These are phyloP conservation scores for Tetracladium setigerum DNA, from an alignment of 495 filamentous ascomycete species.

Conservation along the genomic window DNA sequence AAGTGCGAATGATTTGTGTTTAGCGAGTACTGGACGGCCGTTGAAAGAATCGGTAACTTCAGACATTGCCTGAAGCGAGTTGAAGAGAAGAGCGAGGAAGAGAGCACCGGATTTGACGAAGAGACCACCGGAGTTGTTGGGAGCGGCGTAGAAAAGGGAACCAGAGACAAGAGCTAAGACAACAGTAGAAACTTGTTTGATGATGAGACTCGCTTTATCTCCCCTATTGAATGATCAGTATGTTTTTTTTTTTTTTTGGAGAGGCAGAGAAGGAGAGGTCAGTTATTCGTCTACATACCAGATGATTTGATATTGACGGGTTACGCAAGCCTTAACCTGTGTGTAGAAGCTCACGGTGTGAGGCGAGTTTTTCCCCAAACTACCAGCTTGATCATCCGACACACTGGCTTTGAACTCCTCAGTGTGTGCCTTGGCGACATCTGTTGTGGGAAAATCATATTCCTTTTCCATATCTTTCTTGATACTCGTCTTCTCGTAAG, in stretches of 20 bases:
- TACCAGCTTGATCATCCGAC: no score
- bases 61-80: constrained; percentile 54
- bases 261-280: no score
- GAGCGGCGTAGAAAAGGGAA: constrained; percentile 77
- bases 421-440: constrained; percentile 35
- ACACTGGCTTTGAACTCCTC: constrained; percentile 56
- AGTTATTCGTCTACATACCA: no score
- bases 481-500: constrained; percentile 28
- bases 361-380: constrained; percentile 51
- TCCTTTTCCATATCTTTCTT: constrained; percentile 27
- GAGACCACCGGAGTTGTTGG: constrained; percentile 39
- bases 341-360: constrained; percentile 34
- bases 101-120: constrained; percentile 47
- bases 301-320: constrained; percentile 52
- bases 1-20: constrained; percentile 65
- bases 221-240: no score
- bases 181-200: constrained; percentile 55
- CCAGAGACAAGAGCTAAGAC: constrained; percentile 72
- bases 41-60: constrained; percentile 53
- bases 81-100: constrained; percentile 56
- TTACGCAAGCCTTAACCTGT: constrained; percentile 37
- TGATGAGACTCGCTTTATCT: constrained; percentile 50
- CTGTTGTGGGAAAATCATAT: constrained; percentile 40
- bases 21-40: constrained; percentile 58
- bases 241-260: no score